Evolutionary conservation across 805 yeast genomes (phyloP).

Genomic region (Candida anglica): DNA sequence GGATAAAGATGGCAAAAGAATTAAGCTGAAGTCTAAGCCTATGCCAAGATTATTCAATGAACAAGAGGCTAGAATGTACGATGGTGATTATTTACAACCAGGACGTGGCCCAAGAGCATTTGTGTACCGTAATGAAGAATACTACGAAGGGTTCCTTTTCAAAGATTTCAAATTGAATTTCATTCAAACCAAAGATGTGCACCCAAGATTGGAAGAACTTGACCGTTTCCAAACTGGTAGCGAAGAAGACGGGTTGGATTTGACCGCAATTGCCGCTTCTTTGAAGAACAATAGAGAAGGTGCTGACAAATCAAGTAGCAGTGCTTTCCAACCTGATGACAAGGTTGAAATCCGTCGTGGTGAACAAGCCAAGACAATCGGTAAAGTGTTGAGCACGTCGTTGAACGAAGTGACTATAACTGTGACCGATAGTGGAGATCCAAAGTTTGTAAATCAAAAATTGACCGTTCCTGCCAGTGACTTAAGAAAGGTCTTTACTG

Average conservation of each 20-base stretch:
- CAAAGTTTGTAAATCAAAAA: conserved; percentile 48
- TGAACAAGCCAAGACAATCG: conserved; percentile 87
- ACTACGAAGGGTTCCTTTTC: conserved; percentile 79
- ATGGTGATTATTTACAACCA: conserved; percentile 65
- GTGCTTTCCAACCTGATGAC: conserved; percentile 84
- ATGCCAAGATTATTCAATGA: conserved; percentile 84
- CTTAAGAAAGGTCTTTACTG: conserved; percentile 77
- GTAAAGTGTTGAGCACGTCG: conserved; percentile 67
- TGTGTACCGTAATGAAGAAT: conserved; percentile 82
- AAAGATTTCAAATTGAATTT: conserved; percentile 84
- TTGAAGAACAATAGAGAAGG: conserved; percentile 50
- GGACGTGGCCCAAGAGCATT: conserved; percentile 60
- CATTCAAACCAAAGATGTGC: conserved; percentile 75
- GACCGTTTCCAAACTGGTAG: conserved; percentile 73
- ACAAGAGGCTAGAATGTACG: conserved; percentile 83
- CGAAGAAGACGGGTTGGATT: conserved; percentile 80
- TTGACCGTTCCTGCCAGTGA: conserved; percentile 80
- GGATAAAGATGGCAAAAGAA: conserved; percentile 43
- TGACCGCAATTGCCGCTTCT: conserved; percentile 82
- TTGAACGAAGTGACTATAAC: conserved; percentile 49
- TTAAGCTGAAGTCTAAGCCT: conserved; percentile 67
- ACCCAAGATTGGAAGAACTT: conserved; percentile 85
- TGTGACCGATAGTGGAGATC: conserved; percentile 54
- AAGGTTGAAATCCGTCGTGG: conserved; percentile 88
- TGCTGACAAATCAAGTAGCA: conserved; percentile 21